phyloP scores from a whole-genome alignment of 2,329 filamentous ascomycete genomes.

The Sordariomycetes sp. region DNA sequence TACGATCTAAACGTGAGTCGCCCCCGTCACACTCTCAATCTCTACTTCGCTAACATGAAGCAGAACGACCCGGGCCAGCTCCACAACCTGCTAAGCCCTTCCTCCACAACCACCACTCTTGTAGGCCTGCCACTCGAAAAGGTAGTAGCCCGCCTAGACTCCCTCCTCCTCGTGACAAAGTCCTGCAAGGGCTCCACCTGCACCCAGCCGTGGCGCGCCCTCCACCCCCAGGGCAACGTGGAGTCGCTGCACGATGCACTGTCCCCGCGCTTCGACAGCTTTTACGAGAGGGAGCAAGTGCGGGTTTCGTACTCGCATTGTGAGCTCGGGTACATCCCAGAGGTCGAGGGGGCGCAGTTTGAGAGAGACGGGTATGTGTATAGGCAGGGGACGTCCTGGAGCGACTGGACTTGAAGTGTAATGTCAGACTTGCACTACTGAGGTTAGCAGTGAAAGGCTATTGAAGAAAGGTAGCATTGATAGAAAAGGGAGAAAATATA shows the following conservation, averaged over 20 bases:
- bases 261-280: constrained; percentile 28
- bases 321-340: constrained; percentile 38
- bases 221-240: constrained; percentile 40
- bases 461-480: too few species aligned
- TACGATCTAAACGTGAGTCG: constrained; percentile 35
- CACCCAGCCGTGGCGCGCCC: constrained; percentile 36
- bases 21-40: background rate
- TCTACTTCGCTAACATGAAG: background rate
- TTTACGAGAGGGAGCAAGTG: constrained; percentile 31
- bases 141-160: constrained; percentile 38
- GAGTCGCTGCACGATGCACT: constrained; percentile 35
- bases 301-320: constrained; percentile 39
- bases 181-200: constrained; percentile 41
- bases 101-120: constrained; percentile 9
- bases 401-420: constrained; percentile 12
- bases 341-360: constrained; percentile 38
- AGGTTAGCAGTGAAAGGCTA: background rate
- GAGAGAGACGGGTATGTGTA: constrained; percentile 12
- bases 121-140: constrained; percentile 21
- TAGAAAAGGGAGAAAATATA: too few species aligned
- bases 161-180: constrained; percentile 45
- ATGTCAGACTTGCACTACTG: background rate
- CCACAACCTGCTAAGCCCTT: constrained; percentile 11
- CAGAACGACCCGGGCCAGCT: constrained; percentile 36
- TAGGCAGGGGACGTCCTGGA: constrained; percentile 12